Base-by-base conservation (phyloP, 441 rosid genomes). In the Pelargonium australe region DNA sequence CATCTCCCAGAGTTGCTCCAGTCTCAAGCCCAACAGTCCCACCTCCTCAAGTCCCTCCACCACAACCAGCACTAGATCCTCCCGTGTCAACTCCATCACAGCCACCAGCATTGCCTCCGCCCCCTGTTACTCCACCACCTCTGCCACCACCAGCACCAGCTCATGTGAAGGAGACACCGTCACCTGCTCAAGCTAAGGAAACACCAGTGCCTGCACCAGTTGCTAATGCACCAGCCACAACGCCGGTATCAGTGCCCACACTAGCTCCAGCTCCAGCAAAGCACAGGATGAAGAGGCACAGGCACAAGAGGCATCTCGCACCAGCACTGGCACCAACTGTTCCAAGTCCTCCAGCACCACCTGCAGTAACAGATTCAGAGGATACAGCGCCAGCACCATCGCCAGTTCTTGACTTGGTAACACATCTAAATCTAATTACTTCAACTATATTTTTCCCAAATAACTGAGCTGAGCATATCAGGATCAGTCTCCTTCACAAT, bases 341-440 rank as follows among this genome's bases (percentile, higher is more conserved):
- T 20, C 89, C 85, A 3, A 89, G 98, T 72, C 98, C 98, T 37
- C 98, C 98, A 7, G 79, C 96, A 65, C 95, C 98, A 68, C 95
- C 97, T 47, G 76, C 89, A 4, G 51, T 80, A 25, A 70, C 88
- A 70, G 88, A 77, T 20, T 62, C 86, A 2, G 87, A 85, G 53
- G 97, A 87, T 67, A 78, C 84, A 11, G 72, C 85, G 25, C 98
- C 97, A 25, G 96, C 97, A 73, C 97, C 97, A 74, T 82, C 96
- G n/a, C 97, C 98, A 57, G 73, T 72, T 64, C 82, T 80, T 64
- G 74, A 80, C 70, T 69, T 75, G 87, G 97, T 87, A 85, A 73
- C 47, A 51, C 11, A 13, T 2, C 44, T 57, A 31, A 43, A 41
- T 2, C 43, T 57, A 31, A 44, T 34, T 17, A 23, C 49, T 10